Conservation (phyloP, 331 rosid species). For the Saraca asoca region DNA sequence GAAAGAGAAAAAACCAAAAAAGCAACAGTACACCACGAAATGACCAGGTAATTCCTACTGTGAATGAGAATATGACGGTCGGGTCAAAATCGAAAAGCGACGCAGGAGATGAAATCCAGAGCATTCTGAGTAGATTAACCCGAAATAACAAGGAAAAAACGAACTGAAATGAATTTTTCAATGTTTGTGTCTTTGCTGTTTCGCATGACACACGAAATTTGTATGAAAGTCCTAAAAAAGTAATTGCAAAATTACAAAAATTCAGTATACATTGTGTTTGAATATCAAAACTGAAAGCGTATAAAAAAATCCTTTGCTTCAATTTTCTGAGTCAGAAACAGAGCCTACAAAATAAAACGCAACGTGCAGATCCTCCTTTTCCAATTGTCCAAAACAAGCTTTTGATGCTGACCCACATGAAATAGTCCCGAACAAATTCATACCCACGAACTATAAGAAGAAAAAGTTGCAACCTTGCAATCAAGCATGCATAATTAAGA, state of each 20-base stretch:
- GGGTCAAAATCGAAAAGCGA: slow-evolving; percentile 15
- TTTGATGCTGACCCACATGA: not conserved
- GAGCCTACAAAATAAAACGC: slow-evolving; percentile 22
- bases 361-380: slow-evolving; percentile 36
- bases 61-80: slow-evolving; percentile 23
- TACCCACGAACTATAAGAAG: not conserved
- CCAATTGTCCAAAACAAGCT: not conserved
- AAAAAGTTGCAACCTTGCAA: slow-evolving; percentile 14
- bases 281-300: too few relatives aligned
- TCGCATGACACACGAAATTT: too few relatives aligned
- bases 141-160: slow-evolving; percentile 1
- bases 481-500: slow-evolving; percentile 7
- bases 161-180: not conserved
- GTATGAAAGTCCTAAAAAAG: too few relatives aligned
- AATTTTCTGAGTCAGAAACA: slow-evolving; percentile 1
- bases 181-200: too few relatives aligned
- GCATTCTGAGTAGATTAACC: not conserved
- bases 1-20: slow-evolving; percentile 30
- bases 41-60: slow-evolving; percentile 20
- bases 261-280: too few relatives aligned
- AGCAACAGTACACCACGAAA: slow-evolving; percentile 24
- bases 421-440: not conserved
- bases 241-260: not conserved
- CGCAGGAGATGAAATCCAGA: not conserved
- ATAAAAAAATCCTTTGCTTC: not conserved